Conservation (phyloP, 116 monocot species). For the Phalaenopsis hybrid region DNA sequence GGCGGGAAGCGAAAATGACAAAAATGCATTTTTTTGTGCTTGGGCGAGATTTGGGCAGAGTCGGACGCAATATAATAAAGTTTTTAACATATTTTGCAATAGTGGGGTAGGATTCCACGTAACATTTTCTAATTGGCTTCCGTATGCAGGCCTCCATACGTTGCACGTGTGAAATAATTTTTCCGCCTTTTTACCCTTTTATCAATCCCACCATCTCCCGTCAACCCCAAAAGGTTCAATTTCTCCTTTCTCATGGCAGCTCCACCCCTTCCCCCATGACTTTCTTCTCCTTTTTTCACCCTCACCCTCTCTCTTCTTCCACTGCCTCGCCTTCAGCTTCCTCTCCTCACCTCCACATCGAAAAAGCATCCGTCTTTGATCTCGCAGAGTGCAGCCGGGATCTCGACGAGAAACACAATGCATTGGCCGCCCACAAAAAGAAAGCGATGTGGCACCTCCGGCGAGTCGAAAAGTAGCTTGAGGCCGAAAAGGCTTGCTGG, state of each 20-base stretch:
- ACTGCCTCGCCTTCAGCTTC: background rate
- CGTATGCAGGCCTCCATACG: too few species aligned
- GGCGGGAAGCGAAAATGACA: too few species aligned
- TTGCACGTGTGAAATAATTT: too few species aligned
- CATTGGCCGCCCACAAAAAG: constrained; percentile 61
- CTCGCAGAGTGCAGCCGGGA: constrained; percentile 62
- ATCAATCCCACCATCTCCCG: background rate
- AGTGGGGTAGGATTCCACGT: too few species aligned
- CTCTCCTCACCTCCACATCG: background rate
- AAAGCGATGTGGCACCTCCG: constrained; percentile 71
- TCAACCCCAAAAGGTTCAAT: background rate
- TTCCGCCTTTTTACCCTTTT: background rate
- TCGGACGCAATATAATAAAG: too few species aligned
- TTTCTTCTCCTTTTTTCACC: constrained; percentile 38
- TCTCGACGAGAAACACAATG: constrained; percentile 66
- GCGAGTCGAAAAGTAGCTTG: constrained; percentile 78
- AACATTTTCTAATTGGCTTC: too few species aligned
- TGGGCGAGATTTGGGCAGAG: too few species aligned
- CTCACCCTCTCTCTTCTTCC: constrained; percentile 47
- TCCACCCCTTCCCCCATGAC: constrained; percentile 67
- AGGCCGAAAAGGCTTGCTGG: constrained; percentile 64
- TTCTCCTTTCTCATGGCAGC: constrained; percentile 29
- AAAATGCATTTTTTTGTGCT: too few species aligned
- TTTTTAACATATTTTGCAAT: too few species aligned
- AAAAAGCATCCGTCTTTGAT: background rate